phyloP scores from a whole-genome alignment of 495 filamentous ascomycete genomes.

The Talaromyces liani region DNA sequence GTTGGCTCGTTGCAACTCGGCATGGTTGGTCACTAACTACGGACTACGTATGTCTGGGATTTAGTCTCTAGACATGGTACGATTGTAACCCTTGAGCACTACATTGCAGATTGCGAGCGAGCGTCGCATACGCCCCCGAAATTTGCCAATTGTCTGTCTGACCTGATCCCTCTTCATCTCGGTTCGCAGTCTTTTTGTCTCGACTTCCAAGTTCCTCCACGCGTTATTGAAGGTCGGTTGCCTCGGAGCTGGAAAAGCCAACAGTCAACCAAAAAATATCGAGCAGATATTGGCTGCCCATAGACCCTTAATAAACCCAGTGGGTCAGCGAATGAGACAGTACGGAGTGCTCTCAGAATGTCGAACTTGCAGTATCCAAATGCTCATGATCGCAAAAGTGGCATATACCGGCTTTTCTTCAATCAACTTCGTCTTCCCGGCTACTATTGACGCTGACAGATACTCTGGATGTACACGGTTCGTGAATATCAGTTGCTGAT shows the following conservation, averaged over 20 bases:
- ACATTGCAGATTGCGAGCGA: background rate
- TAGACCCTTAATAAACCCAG: background rate
- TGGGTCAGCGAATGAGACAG: background rate
- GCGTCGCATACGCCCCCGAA: background rate
- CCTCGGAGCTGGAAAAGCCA: background rate
- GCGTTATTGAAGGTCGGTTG: too few species aligned
- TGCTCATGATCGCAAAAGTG: too few species aligned
- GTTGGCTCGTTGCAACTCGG: background rate
- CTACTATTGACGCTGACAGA: too few species aligned
- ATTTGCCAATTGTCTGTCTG: background rate
- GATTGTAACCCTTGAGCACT: background rate
- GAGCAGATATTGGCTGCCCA: background rate
- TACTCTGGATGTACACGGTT: too few species aligned
- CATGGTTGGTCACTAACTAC: background rate
- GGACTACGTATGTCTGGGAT: too few species aligned
- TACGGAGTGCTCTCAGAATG: background rate
- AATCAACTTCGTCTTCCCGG: background rate
- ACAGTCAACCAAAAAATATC: background rate
- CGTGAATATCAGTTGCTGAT: background rate
- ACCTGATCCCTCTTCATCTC: background rate
- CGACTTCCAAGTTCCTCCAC: background rate
- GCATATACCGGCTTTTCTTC: background rate
- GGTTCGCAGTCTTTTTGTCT: background rate
- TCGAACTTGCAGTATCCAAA: background rate
- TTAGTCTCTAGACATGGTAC: too few species aligned